phyloP scores from a whole-genome alignment of 2,329 filamentous ascomycete genomes.

The Diaporthe velutina region DNA sequence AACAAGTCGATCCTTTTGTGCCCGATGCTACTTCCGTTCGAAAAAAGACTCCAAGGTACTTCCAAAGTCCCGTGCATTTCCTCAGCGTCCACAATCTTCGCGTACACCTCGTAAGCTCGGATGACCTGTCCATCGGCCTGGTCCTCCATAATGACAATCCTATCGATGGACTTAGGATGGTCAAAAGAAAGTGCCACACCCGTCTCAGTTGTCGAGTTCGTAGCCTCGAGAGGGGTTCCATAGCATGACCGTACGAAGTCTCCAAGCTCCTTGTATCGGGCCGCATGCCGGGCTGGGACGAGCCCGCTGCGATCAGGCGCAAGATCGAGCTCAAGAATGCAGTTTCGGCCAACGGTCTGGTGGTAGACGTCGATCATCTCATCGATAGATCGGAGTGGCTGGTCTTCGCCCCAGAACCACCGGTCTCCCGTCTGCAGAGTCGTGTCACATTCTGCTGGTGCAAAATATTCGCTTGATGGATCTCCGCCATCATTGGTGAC shows the following conservation, averaged over 20 bases:
- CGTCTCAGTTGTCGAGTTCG: background rate
- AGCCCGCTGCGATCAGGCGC: constrained; percentile 45
- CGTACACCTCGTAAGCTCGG: constrained; percentile 43
- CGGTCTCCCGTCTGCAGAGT: constrained; percentile 43
- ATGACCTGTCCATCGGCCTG: constrained; percentile 45
- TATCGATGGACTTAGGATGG: constrained; percentile 41
- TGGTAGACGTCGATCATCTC: constrained; percentile 46
- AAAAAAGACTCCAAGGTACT: constrained; percentile 42
- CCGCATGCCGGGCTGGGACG: constrained; percentile 42
- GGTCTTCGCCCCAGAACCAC: constrained; percentile 45
- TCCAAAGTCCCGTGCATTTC: constrained; percentile 38
- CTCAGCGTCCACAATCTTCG: constrained; percentile 35
- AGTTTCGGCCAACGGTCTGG: constrained; percentile 45
- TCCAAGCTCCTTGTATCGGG: constrained; percentile 44
- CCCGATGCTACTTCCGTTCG: constrained; percentile 44
- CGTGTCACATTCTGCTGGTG: constrained; percentile 45
- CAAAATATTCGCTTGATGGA: constrained; percentile 43
- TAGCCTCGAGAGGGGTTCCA: background rate
- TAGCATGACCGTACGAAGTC: constrained; percentile 42
- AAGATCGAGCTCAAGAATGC: constrained; percentile 44
- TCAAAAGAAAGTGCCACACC: constrained; percentile 36
- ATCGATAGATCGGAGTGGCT: constrained; percentile 41
- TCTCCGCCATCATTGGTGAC: constrained; percentile 43
- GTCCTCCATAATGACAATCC: constrained; percentile 46
- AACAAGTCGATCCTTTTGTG: constrained; percentile 46